Evolutionary conservation across 306 rosid genomes (phyloP).

Genomic region (Gynostemma pentaphyllum): DNA sequence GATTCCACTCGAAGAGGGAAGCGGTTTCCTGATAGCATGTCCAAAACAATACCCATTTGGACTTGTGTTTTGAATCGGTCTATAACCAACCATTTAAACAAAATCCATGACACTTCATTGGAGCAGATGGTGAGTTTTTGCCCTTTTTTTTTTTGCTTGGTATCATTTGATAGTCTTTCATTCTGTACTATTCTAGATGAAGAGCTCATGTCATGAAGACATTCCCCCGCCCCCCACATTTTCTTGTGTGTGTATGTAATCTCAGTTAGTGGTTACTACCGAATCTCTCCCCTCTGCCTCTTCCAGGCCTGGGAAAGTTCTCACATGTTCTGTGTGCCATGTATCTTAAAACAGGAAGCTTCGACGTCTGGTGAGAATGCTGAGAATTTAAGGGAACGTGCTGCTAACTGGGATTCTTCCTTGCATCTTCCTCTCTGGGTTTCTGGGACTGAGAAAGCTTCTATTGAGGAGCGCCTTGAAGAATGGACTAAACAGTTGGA

Average conservation of each 20-base stretch:
- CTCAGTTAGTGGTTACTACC: neutral
- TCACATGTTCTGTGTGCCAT: slow-evolving; percentile 2
- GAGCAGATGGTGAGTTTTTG: slow-evolving; percentile 26
- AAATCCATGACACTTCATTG: slow-evolving; percentile 12
- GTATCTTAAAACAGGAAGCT: slow-evolving; percentile 25
- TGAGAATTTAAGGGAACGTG: neutral
- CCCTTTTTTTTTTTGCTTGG: neutral
- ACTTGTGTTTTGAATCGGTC: slow-evolving; percentile 77
- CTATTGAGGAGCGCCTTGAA: slow-evolving; percentile 51
- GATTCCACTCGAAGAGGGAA: slow-evolving; percentile 91
- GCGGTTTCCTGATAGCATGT: slow-evolving; percentile 93
- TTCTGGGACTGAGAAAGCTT: slow-evolving; percentile 60
- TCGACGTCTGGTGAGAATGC: slow-evolving; percentile 14
- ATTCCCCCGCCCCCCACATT: too few relatives aligned
- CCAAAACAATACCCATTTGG: slow-evolving; percentile 93
- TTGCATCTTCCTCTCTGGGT: slow-evolving; percentile 92
- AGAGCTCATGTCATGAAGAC: neutral
- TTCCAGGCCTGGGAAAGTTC: neutral
- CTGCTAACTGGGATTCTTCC: slow-evolving; percentile 68
- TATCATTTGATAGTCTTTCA: neutral
- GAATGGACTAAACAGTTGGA: slow-evolving; percentile 61
- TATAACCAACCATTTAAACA: slow-evolving; percentile 27
- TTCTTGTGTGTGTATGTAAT: neutral
- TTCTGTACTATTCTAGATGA: neutral
- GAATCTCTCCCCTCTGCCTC: neutral